Conservation (phyloP, 2,329 filamentous ascomycete species). For the Incumbomyces delicatus region DNA sequence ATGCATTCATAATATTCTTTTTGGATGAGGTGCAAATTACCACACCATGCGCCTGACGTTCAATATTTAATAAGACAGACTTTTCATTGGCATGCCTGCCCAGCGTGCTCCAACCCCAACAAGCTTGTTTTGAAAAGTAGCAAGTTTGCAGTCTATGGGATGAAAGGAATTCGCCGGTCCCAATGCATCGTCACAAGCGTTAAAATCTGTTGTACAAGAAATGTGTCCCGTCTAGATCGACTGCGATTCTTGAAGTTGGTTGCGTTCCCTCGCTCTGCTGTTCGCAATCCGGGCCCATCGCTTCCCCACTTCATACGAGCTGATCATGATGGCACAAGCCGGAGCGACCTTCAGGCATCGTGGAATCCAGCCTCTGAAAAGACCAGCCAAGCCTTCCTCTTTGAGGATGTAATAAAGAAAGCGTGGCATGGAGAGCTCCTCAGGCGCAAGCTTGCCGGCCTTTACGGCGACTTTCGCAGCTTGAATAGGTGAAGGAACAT, state of each 20-base stretch:
- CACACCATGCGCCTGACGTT: too few species aligned
- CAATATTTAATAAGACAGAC: too few species aligned
- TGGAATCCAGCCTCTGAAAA: constrained; percentile 88
- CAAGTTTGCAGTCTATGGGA: too few species aligned
- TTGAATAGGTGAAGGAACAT: constrained; percentile 17
- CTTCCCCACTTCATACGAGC: constrained; percentile 93
- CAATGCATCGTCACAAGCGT: not conserved
- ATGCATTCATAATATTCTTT: too few species aligned
- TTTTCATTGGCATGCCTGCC: too few species aligned
- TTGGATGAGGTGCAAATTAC: too few species aligned
- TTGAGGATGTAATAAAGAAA: constrained; percentile 87
- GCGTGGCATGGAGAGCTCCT: constrained; percentile 66
- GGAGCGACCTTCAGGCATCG: constrained; percentile 90
- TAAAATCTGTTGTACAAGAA: not conserved
- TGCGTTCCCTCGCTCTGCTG: constrained; percentile 34
- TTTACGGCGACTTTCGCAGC: constrained; percentile 13
- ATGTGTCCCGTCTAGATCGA: too few species aligned
- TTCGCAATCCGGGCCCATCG: constrained; percentile 72
- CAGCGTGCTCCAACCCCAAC: too few species aligned
- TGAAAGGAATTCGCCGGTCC: not conserved
- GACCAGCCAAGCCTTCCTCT: constrained; percentile 66
- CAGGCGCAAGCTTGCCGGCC: constrained; percentile 41
- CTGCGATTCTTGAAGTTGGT: not conserved
- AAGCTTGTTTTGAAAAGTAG: too few species aligned
- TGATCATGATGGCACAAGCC: constrained; percentile 98